Evolutionary conservation across 306 rosid species (phyloP), one percentile per base, ranked within the genome.

Genomic region (Alnus glutinosa): DNA sequence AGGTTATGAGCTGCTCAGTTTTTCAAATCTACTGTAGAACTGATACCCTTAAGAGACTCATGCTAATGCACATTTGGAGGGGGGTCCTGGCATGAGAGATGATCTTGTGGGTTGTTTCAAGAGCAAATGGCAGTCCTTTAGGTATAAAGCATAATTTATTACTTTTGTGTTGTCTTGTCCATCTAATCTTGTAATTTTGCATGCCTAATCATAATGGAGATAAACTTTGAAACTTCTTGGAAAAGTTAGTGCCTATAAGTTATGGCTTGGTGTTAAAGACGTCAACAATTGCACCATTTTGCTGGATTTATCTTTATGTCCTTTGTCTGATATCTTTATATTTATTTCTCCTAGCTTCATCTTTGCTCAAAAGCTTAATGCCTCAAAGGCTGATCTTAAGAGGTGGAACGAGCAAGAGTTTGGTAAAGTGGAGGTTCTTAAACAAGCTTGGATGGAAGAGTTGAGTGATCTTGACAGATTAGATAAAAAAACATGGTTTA

Each of bases 121-220:
- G 83, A 84, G 70, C 68, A 83, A 86, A 68, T 85, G 86, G 84
- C 76, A 88, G 74, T 72, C 86, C 78, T 85, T 92, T 73, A 88
- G 97, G 96, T 89, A 83, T 30, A 55, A 42, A 10, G 7, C 51
- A 67, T 39, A 39, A 34, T 36, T 34, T 34, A n/a, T 34, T 11
- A 19, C 69, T 32, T 34, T 62, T 6, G 11, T 62, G 37, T 36
- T 4, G 44, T 32, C 44, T 59, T 78, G 47, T 47, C 47, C 46
- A 12, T 12, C 66, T 1, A 54, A 19, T 54, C 23, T 37, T 74
- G 66, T 36, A 50, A 34, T 74, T 74, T 64, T 12, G 59, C 34
- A 9, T 59, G 37, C 14, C 13, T 47, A 4, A 15, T 44, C 64
- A 32, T 8, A 61, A 36, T 71, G 36, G 55, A 54, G 18, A 39